These are phyloP conservation scores for Pythium dissotocum DNA, from an alignment of 352 stramenopile genomes.

Conservation along the genomic window DNA sequence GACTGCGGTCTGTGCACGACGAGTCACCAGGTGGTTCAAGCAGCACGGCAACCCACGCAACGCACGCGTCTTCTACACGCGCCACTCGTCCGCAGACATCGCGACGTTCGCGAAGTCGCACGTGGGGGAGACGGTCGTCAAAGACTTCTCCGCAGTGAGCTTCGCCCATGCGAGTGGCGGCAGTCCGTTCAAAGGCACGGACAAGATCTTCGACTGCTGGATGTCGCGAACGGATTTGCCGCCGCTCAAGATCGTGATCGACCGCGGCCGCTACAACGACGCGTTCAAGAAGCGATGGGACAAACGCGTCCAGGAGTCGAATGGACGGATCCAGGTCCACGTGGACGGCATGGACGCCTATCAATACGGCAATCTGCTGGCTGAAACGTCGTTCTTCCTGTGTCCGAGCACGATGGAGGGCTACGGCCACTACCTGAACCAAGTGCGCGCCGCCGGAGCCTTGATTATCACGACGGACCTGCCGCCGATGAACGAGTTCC, in stretches of 20 bases:
- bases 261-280: background rate
- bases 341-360: background rate
- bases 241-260: background rate
- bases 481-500: conserved; percentile 49
- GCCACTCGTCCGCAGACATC: background rate
- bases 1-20: background rate
- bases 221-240: background rate
- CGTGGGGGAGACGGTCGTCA: background rate
- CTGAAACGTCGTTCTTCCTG: conserved; percentile 37
- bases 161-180: background rate
- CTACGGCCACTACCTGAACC: conserved; percentile 63
- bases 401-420: conserved; percentile 52
- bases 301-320: background rate
- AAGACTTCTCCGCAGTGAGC: background rate
- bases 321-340: background rate
- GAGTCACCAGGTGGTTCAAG: background rate
- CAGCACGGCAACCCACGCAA: background rate
- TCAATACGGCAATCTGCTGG: background rate
- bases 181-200: background rate
- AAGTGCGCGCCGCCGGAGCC: conserved; percentile 38
- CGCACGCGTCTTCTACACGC: background rate
- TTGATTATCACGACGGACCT: conserved; percentile 47
- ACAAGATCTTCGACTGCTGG: background rate
- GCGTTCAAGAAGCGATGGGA: background rate
- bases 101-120: background rate